Evolutionary conservation across 2,329 filamentous ascomycete species (phyloP).

Genomic region (Clonostachys chloroleuca): DNA sequence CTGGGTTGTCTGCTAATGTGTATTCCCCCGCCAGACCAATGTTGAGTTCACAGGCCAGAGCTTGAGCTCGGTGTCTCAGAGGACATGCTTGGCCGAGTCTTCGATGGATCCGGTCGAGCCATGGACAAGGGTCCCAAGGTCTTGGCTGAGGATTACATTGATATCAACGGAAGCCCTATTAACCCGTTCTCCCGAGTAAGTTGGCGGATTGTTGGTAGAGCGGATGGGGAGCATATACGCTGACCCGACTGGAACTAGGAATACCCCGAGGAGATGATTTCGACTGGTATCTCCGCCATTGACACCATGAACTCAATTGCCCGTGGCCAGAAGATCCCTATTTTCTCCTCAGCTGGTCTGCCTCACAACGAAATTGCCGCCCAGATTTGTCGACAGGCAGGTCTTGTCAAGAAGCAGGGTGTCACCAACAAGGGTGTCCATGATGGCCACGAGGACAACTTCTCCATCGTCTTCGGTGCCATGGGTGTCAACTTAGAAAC

Average conservation of each 20-base stretch:
- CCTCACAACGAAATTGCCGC: constrained; percentile 99
- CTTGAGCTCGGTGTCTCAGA: constrained; percentile 96
- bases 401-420: constrained; percentile 77
- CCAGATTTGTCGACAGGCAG: constrained; percentile 95
- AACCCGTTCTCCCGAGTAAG: constrained; percentile 94
- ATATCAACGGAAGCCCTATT: constrained; percentile 98
- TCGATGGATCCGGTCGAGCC: constrained; percentile 94
- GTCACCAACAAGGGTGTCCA: constrained; percentile 89
- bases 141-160: constrained; percentile 93
- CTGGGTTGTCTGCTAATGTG: not conserved
- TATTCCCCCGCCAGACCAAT: constrained; percentile 62
- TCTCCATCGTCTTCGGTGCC: constrained; percentile 98
- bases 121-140: constrained; percentile 99
- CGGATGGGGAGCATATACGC: not conserved
- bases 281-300: constrained; percentile 97
- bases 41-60: constrained; percentile 97
- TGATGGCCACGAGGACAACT: constrained; percentile 97
- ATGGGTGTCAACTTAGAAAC: constrained; percentile 99
- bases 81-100: constrained; percentile 98
- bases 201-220: constrained; percentile 2
- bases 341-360: constrained; percentile 96
- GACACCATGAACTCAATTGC: constrained; percentile 98
- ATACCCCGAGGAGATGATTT: constrained; percentile 99
- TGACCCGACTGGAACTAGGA: constrained; percentile 49
- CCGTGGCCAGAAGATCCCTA: constrained; percentile 98